Evolutionary conservation across 208 protist genomes (phyloP).

Genomic region (Acanthamoeba castellanii): DNA sequence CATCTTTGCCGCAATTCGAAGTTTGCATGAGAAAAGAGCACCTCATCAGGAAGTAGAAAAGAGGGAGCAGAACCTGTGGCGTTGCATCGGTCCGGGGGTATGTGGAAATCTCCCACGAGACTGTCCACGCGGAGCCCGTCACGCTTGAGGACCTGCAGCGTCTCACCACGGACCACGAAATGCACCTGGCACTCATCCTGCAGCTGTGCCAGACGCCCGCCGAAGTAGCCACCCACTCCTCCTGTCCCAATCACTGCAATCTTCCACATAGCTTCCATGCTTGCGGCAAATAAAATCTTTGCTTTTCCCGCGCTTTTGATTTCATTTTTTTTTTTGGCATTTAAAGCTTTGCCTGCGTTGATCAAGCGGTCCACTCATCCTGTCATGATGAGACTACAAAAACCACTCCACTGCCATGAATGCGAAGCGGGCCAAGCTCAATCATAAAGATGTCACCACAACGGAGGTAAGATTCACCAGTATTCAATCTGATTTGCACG

Average conservation of each 20-base stretch:
- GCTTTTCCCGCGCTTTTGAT: neutral
- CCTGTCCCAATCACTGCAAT: neutral
- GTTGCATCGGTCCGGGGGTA: neutral
- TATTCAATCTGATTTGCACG: too few relatives aligned
- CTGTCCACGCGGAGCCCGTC: constrained; percentile 28
- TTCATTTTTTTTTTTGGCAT: neutral
- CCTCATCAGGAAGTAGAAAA: neutral
- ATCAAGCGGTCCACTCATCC: too few relatives aligned
- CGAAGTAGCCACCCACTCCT: constrained; percentile 65
- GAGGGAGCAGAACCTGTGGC: neutral
- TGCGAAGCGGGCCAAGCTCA: too few relatives aligned
- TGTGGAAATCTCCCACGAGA: neutral
- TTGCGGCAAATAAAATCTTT: neutral
- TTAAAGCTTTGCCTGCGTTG: too few relatives aligned
- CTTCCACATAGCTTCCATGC: neutral
- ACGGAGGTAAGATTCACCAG: too few relatives aligned
- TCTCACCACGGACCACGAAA: constrained; percentile 39
- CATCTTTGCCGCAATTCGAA: neutral
- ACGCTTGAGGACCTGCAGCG: neutral
- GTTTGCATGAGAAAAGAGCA: neutral
- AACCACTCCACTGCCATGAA: too few relatives aligned
- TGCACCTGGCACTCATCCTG: constrained; percentile 18
- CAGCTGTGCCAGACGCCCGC: constrained; percentile 17
- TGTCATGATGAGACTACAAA: too few relatives aligned
- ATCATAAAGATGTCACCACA: too few relatives aligned